Conservation (phyloP, 192 early-diverging fungal species). For the Backusella tarrabulga region DNA sequence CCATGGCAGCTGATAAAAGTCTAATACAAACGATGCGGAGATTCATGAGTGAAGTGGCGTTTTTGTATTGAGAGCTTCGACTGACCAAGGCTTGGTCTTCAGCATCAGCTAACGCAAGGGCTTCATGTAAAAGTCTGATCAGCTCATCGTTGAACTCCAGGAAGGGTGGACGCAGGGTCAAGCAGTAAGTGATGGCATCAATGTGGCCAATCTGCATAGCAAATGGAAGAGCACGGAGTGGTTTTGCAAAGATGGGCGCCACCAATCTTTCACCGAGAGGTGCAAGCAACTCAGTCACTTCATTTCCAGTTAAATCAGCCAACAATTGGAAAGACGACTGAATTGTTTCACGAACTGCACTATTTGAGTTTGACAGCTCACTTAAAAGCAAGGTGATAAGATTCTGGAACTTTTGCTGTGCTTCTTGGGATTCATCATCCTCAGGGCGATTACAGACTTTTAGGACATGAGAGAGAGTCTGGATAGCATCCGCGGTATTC, state of each 20-base stretch:
- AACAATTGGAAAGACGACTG: slow-evolving; percentile 81
- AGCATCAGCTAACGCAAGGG: slow-evolving; percentile 90
- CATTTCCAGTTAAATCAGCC: slow-evolving; percentile 72
- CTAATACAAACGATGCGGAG: slow-evolving; percentile 96
- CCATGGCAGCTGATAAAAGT: slow-evolving; percentile 93
- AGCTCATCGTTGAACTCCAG: slow-evolving; percentile 92
- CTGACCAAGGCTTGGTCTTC: slow-evolving; percentile 95
- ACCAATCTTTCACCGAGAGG: slow-evolving; percentile 86
- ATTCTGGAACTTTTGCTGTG: slow-evolving; percentile 69
- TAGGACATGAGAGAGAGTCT: slow-evolving; percentile 72
- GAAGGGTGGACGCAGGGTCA: slow-evolving; percentile 84
- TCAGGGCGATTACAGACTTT: slow-evolving; percentile 64
- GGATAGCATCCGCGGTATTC: slow-evolving; percentile 71
- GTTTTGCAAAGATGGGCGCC: slow-evolving; percentile 93
- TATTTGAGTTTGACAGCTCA: slow-evolving; percentile 91
- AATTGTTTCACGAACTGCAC: slow-evolving; percentile 83
- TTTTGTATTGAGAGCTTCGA: slow-evolving; percentile 80
- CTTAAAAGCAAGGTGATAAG: slow-evolving; percentile 78
- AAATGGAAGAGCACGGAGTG: slow-evolving; percentile 91
- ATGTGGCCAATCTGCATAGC: slow-evolving; percentile 98
- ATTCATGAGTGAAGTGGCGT: slow-evolving; percentile 76
- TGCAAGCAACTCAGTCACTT: slow-evolving; percentile 80
- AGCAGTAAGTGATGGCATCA: slow-evolving; percentile 97
- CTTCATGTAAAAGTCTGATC: slow-evolving; percentile 85
- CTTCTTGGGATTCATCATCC: slow-evolving; percentile 49